Conservation (phyloP, 2,329 filamentous ascomycete genomes). For the Bipolaris bicolor region DNA sequence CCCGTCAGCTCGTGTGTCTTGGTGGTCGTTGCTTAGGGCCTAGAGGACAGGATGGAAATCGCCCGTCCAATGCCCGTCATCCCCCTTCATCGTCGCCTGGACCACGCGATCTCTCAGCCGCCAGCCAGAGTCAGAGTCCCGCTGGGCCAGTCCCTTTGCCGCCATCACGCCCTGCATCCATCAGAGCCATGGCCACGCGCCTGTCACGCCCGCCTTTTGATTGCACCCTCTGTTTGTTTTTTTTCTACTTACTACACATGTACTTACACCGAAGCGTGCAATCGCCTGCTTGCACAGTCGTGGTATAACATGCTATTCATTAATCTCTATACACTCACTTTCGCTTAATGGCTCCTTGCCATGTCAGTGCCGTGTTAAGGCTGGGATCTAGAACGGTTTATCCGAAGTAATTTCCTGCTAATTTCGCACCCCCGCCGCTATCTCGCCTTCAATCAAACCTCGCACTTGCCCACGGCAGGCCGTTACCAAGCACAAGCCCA, state of each 20-base stretch:
- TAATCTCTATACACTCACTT: neutral
- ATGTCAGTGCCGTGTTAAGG: neutral
- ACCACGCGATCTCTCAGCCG: neutral
- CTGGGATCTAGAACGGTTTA: neutral
- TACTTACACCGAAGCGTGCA: neutral
- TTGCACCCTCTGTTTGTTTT: no score
- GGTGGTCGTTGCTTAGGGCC: neutral
- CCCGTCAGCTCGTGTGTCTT: neutral
- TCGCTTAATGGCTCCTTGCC: neutral
- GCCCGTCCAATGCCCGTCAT: neutral
- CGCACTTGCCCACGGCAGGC: neutral
- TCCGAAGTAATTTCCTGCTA: conserved; percentile 7
- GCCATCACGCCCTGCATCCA: neutral
- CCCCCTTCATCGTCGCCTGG: neutral
- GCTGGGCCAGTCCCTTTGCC: conserved; percentile 1
- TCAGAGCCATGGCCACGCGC: conserved; percentile 4
- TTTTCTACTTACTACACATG: no score
- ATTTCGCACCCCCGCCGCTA: conserved; percentile 9
- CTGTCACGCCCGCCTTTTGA: neutral
- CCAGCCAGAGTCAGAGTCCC: conserved; percentile 3
- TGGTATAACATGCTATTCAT: neutral
- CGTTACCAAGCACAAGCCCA: neutral
- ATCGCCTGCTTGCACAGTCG: neutral
- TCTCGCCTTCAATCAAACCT: conserved; percentile 8
- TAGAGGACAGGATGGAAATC: neutral